phyloP scores from a whole-genome alignment of 2,329 filamentous ascomycete species.

The Alternaria incomplexa region DNA sequence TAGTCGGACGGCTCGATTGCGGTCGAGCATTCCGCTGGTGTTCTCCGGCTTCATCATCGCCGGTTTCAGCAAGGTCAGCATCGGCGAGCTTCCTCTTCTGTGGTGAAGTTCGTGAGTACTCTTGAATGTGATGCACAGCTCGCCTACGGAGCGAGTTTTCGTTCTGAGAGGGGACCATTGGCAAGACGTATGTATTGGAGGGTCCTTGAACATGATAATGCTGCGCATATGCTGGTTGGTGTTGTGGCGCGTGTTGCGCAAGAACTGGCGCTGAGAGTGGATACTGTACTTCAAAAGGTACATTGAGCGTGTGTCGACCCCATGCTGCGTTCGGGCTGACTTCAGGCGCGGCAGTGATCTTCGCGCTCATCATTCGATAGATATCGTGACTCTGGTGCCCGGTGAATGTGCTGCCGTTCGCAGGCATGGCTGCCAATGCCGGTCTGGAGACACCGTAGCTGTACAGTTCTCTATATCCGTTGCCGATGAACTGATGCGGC shows the following conservation, averaged over 20 bases:
- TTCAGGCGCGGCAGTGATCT: conserved; percentile 2
- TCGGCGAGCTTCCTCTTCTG: conserved; percentile 14
- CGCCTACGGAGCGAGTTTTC: conserved; percentile 23
- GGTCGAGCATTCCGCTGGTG: background rate
- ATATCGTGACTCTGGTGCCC: conserved; percentile 23
- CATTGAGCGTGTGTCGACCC: background rate
- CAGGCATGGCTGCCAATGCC: conserved; percentile 7
- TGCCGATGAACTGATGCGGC: conserved; percentile 19
- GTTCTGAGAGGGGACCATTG: background rate
- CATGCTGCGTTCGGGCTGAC: background rate
- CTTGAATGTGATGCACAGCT: conserved; percentile 20
- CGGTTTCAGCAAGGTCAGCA: conserved; percentile 10
- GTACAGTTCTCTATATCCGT: conserved; percentile 14
- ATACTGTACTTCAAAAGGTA: conserved; percentile 12
- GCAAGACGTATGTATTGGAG: background rate
- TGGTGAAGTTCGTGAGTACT: conserved; percentile 11
- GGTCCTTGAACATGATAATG: background rate
- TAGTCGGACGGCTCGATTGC: background rate
- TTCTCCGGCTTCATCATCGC: conserved; percentile 3
- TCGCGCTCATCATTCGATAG: conserved; percentile 21
- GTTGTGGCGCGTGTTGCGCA: background rate
- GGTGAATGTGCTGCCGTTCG: conserved; percentile 15
- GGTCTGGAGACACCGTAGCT: conserved; percentile 8
- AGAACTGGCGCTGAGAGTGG: conserved; percentile 2
- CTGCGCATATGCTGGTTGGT: background rate